Evolutionary conservation across 2,329 filamentous ascomycete genomes (phyloP).

Genomic region (Pseudocercospora vitis): DNA sequence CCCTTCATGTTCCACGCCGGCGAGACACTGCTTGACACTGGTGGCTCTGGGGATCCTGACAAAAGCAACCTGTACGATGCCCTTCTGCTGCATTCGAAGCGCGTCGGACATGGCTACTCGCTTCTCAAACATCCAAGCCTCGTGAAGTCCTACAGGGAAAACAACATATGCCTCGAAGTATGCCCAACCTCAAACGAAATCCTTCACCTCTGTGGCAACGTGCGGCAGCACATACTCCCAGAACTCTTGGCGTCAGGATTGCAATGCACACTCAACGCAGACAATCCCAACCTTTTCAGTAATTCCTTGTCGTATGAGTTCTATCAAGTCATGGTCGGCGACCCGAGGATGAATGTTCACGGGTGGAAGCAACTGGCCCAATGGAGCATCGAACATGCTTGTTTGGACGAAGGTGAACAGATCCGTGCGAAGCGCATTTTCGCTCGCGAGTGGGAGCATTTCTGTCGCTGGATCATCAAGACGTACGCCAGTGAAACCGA

Average conservation of each 20-base stretch:
- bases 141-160: constrained; percentile 64
- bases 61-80: constrained; percentile 68
- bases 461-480: constrained; percentile 44
- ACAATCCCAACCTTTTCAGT: constrained; percentile 74
- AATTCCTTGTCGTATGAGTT: constrained; percentile 74
- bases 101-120: constrained; percentile 73
- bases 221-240: constrained; percentile 67
- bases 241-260: constrained; percentile 69
- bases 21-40: constrained; percentile 66
- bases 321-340: constrained; percentile 72
- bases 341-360: constrained; percentile 63
- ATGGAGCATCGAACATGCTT: constrained; percentile 51
- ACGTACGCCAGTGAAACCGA: constrained; percentile 6
- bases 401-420: constrained; percentile 44
- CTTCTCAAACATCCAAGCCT: constrained; percentile 65
- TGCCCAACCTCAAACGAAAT: constrained; percentile 79
- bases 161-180: constrained; percentile 69
- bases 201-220: constrained; percentile 65
- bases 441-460: constrained; percentile 58
- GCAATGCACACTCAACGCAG: constrained; percentile 71
- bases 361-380: constrained; percentile 66
- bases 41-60: constrained; percentile 57
- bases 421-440: constrained; percentile 48
- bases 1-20: constrained; percentile 77
- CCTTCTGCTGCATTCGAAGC: constrained; percentile 63